phyloP scores from a whole-genome alignment of 2,329 filamentous ascomycete species.

The Fusarium nisikadoi region DNA sequence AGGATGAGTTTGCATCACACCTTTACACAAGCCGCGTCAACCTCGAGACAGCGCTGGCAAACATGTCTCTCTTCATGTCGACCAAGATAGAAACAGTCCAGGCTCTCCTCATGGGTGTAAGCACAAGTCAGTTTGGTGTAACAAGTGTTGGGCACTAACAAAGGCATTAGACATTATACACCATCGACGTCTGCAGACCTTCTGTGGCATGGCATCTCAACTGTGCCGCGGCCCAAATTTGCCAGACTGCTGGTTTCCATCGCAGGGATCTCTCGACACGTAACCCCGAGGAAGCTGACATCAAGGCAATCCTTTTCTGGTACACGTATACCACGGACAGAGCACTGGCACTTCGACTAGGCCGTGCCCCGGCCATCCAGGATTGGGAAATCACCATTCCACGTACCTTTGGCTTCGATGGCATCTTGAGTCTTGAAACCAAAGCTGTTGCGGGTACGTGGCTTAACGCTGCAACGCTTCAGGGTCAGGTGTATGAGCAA shows the following conservation, averaged over 20 bases:
- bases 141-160: not conserved
- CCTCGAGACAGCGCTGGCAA: conserved; percentile 60
- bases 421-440: conserved; percentile 46
- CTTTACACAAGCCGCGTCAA: conserved; percentile 58
- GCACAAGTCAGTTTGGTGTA: conserved; percentile 29
- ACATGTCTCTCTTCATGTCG: conserved; percentile 66
- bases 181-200: conserved; percentile 70
- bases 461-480: conserved; percentile 65
- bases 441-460: conserved; percentile 61
- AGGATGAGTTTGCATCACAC: conserved; percentile 52
- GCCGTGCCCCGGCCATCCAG: conserved; percentile 66
- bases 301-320: conserved; percentile 60
- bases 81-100: conserved; percentile 65
- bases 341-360: conserved; percentile 67
- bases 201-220: conserved; percentile 73
- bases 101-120: conserved; percentile 67
- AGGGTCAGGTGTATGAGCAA: conserved; percentile 68
- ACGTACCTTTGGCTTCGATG: conserved; percentile 56
- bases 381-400: conserved; percentile 69
- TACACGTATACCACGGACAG: conserved; percentile 68
- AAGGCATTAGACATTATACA: conserved; percentile 63
- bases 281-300: conserved; percentile 48
- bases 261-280: conserved; percentile 49
- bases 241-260: conserved; percentile 72
- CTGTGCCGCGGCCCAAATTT: conserved; percentile 67